Base-by-base conservation (phyloP, 495 filamentous ascomycete species). In the Penicillium bialowiezense region DNA sequence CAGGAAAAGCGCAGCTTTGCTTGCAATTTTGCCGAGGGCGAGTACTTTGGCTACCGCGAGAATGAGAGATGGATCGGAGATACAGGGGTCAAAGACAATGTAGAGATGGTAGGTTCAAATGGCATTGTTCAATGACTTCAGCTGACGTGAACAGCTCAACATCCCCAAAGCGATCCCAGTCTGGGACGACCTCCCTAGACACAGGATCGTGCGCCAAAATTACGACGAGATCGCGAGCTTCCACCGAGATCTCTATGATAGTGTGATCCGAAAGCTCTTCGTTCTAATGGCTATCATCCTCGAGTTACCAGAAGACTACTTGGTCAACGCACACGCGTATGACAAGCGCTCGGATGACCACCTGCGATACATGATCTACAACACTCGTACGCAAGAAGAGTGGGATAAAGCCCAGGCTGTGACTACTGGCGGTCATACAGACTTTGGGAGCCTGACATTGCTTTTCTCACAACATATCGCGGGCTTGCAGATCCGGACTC, bases 341-440 rank as follows among this genome's bases (percentile, higher is more conserved):
- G 70, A 76, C 20, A 67, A 63, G 18, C 50, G 68, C 26, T 70
- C 65, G 12, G 67, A 75, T 23, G 72, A 74, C 49, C 73, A 81
- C 51, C 56, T 83, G 8, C 71, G 79, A 10, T 80, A 82, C 55
- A 80, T 81, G 78, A 74, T 76, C 44, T 81, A 80, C 56, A 64
- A 72, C 46, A 62, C 69, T 0, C 73, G 78, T 7, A 68, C 68
- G 0, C 59, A 65, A 2, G 76, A 76, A 34, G 75, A 77, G 36
- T 66, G 73, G 42, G 74, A 61, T 3, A 65, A 66, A 10, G 66
- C 56, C 14, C 65, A 73, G 26, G 69, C 64, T 36, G 65, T 71
- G 18, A 74, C 68, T 41, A 63, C 61, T 7, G 64, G 69, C n/a
- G 78, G 75, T 1, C 78, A 81, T 52, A 81, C 76, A 9, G 79